Conservation (phyloP, 257 asterid species). For the Nicotiana undulata region DNA sequence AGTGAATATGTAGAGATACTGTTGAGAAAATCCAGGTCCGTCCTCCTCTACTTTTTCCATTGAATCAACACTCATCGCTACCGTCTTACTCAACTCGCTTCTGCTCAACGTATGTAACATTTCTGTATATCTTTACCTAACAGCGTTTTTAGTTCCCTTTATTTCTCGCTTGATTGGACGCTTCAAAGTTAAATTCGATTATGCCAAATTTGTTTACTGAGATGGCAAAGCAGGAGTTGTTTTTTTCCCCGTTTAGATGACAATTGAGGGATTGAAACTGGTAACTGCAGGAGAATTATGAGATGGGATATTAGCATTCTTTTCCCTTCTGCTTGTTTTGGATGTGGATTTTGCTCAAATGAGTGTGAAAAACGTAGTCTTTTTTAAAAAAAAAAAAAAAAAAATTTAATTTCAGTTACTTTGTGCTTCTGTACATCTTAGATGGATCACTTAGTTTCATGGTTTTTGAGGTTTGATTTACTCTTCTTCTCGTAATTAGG, state of each 20-base stretch:
- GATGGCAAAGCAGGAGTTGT: not conserved
- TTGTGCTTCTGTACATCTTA: not conserved
- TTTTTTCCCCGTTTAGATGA: not conserved
- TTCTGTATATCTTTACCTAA: not conserved
- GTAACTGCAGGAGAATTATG: not conserved
- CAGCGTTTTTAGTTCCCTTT: not conserved
- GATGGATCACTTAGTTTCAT: not conserved
- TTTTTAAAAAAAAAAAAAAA: too few species aligned
- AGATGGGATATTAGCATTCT: not conserved
- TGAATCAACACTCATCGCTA: too few species aligned
- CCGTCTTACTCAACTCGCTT: too few species aligned
- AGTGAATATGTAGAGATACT: too few species aligned
- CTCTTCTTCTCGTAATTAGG: not conserved
- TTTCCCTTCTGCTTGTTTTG: not conserved
- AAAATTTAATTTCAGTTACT: not conserved
- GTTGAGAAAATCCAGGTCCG: too few species aligned
- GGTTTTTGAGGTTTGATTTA: not conserved
- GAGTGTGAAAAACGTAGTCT: not conserved
- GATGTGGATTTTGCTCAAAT: not conserved
- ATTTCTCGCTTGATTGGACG: not conserved
- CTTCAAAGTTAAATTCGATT: not conserved
- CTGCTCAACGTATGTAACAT: not conserved
- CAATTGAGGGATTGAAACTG: not conserved
- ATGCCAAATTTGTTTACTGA: not conserved
- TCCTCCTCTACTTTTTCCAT: too few species aligned